Conservation (phyloP, 2,329 filamentous ascomycete species). For the Colletotrichum euphorbiae region DNA sequence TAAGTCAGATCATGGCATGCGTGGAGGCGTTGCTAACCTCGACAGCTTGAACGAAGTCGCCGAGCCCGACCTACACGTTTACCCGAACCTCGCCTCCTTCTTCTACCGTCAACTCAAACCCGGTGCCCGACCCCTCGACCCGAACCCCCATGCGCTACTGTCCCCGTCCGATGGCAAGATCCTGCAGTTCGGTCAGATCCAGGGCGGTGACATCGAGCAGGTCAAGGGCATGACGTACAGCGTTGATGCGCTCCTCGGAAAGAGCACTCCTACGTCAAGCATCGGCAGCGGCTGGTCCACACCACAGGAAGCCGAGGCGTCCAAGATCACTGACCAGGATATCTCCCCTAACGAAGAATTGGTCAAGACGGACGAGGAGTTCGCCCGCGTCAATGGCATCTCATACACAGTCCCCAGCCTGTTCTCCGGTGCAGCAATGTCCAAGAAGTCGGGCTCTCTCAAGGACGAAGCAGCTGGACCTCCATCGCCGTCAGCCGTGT, state of each 20-base stretch:
- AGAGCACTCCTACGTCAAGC: constrained; percentile 67
- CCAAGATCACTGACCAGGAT: constrained; percentile 44
- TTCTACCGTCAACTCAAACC: constrained; percentile 97
- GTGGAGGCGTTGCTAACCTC: constrained; percentile 42
- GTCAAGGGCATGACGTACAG: constrained; percentile 99
- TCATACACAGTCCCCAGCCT: constrained; percentile 92
- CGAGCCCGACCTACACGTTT: constrained; percentile 88
- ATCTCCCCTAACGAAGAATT: constrained; percentile 69
- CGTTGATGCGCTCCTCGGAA: constrained; percentile 89
- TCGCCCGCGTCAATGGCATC: constrained; percentile 93
- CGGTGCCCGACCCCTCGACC: constrained; percentile 85
- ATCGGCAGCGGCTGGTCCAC: constrained; percentile 56
- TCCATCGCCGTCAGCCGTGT: constrained; percentile 75
- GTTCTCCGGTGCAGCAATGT: constrained; percentile 75
- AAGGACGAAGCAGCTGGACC: constrained; percentile 80
- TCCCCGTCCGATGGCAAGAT: constrained; percentile 92
- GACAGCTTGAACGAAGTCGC: constrained; percentile 84
- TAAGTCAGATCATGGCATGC: constrained; percentile 45
- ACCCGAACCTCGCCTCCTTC: constrained; percentile 94
- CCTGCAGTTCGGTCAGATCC: constrained; percentile 91
- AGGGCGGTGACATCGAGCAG: constrained; percentile 95
- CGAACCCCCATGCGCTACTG: constrained; percentile 81
- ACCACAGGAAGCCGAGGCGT: constrained; percentile 43
- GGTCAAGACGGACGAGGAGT: constrained; percentile 87
- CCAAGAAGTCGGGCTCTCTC: constrained; percentile 61